Evolutionary conservation across 805 yeast species (phyloP).

Genomic region (Candida succiphila): DNA sequence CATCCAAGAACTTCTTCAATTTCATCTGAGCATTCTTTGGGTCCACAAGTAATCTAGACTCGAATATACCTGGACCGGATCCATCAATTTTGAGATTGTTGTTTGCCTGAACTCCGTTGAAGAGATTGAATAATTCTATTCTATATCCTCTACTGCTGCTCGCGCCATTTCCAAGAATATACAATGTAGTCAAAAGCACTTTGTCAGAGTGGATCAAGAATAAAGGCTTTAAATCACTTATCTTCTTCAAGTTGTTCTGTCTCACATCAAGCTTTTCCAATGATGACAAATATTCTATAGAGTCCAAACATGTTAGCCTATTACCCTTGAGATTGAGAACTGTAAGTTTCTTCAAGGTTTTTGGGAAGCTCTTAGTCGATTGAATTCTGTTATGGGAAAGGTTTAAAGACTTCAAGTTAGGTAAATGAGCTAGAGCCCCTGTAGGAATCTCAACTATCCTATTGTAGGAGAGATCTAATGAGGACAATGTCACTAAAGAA

Average conservation of each 20-base stretch:
- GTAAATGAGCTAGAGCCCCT: conserved; percentile 37
- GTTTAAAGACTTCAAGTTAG: conserved; percentile 40
- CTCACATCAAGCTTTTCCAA: conserved; percentile 46
- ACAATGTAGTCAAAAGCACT: conserved; percentile 16
- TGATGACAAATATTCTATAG: conserved; percentile 30
- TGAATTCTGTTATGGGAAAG: conserved; percentile 37
- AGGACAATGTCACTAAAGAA: conserved; percentile 21
- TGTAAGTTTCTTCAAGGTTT: conserved; percentile 30
- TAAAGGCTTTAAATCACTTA: conserved; percentile 31
- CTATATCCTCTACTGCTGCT: conserved; percentile 32
- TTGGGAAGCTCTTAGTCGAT: conserved; percentile 23
- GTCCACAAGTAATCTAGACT: conserved; percentile 43
- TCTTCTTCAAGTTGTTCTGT: conserved; percentile 30
- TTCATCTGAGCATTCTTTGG: conserved; percentile 34
- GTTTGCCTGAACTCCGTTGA: conserved; percentile 40
- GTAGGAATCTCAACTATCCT: conserved; percentile 37
- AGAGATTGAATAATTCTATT: conserved; percentile 43
- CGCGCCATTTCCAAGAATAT: conserved; percentile 29
- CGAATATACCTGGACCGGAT: conserved; percentile 53
- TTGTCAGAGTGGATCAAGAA: conserved; percentile 15
- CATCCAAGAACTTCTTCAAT: conserved; percentile 30
- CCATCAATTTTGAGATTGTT: conserved; percentile 46
- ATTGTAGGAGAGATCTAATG: conserved; percentile 49
- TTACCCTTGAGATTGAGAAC: conserved; percentile 44
- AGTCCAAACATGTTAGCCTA: conserved; percentile 28